Base-by-base conservation (phyloP, 441 rosid species). In the Dalechampia spathulata region DNA sequence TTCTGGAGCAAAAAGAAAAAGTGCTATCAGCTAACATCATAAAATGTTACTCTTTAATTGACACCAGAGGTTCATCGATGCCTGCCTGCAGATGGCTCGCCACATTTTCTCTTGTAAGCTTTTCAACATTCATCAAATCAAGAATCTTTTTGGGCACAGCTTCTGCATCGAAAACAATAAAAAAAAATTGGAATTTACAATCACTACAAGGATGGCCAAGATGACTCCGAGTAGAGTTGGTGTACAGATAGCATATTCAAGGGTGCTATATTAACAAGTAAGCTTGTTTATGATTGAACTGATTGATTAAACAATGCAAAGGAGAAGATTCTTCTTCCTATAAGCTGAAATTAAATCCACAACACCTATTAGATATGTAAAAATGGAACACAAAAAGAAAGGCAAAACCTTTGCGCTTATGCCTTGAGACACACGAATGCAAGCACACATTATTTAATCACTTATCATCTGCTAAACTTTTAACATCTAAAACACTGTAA, bases 1-100 rank as follows among this genome's bases (percentile, higher is more conserved):
- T 90, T 90, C 97, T 90, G 78, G 69, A 78, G 22, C 60, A 64
- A 73, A 28, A 50, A 14, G n/a, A n/a, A 55, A 47, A 4, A 17
- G 58, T 42, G 11, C 15, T 21, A 32, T 71, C 47, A 80, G 73
- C 64, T 62, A 68, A 47, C 23, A 3, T 21, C 22, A 57, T 49
- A 30, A 25, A 49, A 42, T 41, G 34, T 49, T 55, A 2, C 42
- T 30, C 11, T 42, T 60, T 26, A 47, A 52, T 23, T 42, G 27
- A 32, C 38, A 48, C 15, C 37, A 53, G 54, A 52, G 52, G 15
- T 15, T 7, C 55, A 59, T 62, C 58, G 25, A 42, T 75, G 63
- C 96, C 92, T 90, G 97, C 51, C 92, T 90, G 97, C 51, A 93
- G 83, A 80, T 86, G 96, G 65, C 99, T 91, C 37, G 99, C 99